These are phyloP conservation scores for Boletus calvinii DNA, from an alignment of 1,284 basidiomycete genomes.

Conservation along the genomic window DNA sequence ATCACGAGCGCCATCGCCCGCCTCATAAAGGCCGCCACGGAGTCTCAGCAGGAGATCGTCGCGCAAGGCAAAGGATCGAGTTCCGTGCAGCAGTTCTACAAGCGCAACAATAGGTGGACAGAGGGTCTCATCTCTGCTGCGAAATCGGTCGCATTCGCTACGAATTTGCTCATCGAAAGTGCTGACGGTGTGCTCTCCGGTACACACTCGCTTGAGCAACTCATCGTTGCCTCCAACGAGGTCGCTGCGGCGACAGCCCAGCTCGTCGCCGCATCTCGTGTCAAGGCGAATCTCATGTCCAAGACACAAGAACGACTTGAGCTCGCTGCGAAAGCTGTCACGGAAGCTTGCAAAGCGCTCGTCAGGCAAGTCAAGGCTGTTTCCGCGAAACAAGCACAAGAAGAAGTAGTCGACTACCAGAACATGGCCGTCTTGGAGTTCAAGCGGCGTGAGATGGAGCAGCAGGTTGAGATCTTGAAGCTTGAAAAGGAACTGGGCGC, in stretches of 20 bases:
- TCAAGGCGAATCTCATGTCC: conserved; percentile 98
- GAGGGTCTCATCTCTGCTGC: conserved; percentile 98
- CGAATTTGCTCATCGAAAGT: conserved; percentile 94
- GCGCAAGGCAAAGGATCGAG: conserved; percentile 91
- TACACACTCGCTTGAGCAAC: conserved; percentile 95
- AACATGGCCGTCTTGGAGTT: conserved; percentile 94
- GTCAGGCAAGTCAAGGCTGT: conserved; percentile 97
- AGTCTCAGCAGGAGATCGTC: conserved; percentile 98
- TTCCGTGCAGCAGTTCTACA: conserved; percentile 96
- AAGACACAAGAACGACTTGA: conserved; percentile 97
- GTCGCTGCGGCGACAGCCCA: conserved; percentile 97
- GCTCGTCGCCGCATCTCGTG: conserved; percentile 95
- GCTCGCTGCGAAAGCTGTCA: conserved; percentile 95
- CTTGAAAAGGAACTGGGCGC: conserved; percentile 94
- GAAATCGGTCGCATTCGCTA: conserved; percentile 96
- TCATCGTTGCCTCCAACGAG: conserved; percentile 99
- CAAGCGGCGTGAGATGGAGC: conserved; percentile 98
- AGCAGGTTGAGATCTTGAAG: conserved; percentile 96
- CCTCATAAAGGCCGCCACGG: conserved; percentile 94
- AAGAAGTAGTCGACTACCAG: conserved; percentile 87
- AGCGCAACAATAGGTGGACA: conserved; percentile 99
- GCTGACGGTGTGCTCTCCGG: conserved; percentile 97
- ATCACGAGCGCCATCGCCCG: conserved; percentile 95
- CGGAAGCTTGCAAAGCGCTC: conserved; percentile 96
- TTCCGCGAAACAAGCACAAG: conserved; percentile 78